Percentiles rank a stretch among this genome's conserved stretches.
Evolutionary conservation across 75 land plant species (phyloP).

Genomic region (Pinus taeda): DNA sequence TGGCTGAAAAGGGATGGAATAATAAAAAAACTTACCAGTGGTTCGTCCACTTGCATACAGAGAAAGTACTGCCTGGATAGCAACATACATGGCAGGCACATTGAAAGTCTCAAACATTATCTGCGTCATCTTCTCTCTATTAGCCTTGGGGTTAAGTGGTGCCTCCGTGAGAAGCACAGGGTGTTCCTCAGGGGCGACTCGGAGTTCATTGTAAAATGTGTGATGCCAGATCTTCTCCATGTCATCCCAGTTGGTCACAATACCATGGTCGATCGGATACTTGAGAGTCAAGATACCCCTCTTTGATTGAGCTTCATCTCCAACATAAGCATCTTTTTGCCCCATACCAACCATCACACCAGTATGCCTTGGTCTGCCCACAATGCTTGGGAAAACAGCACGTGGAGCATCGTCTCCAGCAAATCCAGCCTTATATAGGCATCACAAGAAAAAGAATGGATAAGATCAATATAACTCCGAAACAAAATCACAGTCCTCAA

Average conservation of each 20-base stretch:
- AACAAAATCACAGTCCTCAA: neutral
- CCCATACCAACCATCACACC: slow-evolving; percentile 45
- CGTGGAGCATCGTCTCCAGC: slow-evolving; percentile 73
- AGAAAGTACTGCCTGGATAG: slow-evolving; percentile 41
- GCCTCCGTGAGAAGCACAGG: slow-evolving; percentile 54
- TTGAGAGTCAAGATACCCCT: slow-evolving; percentile 35
- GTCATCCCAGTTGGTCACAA: slow-evolving; percentile 58
- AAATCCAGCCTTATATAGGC: slow-evolving; percentile 36
- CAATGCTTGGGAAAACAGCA: slow-evolving; percentile 65
- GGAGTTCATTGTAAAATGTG: slow-evolving; percentile 53
- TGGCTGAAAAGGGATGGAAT: neutral
- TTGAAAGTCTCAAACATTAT: slow-evolving; percentile 59
- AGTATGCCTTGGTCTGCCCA: slow-evolving; percentile 48
- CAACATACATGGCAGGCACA: slow-evolving; percentile 58
- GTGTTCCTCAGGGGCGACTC: slow-evolving; percentile 58
- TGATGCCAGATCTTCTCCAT: slow-evolving; percentile 70
- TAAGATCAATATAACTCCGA: neutral
- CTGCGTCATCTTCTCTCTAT: slow-evolving; percentile 63
- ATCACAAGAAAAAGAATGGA: slow-evolving; percentile 14
- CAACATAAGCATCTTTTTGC: slow-evolving; percentile 62
- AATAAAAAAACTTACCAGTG: slow-evolving; percentile 23
- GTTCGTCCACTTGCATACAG: slow-evolving; percentile 49
- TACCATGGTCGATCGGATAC: slow-evolving; percentile 48
- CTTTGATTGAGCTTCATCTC: slow-evolving; percentile 59
- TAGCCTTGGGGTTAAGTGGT: slow-evolving; percentile 52